Base-by-base conservation (phyloP, 768 basidiomycete genomes). In the Hygrocybe coccinea region DNA sequence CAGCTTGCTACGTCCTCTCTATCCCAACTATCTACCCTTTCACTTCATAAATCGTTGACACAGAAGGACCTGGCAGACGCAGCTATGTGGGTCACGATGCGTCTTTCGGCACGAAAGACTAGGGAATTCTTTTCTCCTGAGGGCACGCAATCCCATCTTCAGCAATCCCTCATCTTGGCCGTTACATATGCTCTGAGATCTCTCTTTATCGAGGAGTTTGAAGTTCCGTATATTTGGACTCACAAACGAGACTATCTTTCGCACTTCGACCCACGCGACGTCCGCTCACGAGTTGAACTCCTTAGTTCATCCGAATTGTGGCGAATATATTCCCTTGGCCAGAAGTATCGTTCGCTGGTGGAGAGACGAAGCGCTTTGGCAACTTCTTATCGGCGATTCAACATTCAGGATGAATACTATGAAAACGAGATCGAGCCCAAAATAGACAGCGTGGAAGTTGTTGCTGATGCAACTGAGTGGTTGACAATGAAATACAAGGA, bases 151-250 rank as follows among this genome's bases (percentile, higher is more conserved):
- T 73, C 78, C 39, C 72, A 81, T 41, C 80, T 90, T 56, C 80
- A 86, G 38, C 75, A 79, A 33, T 79, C 84, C 8, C 76, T 97
- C 56, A 84, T 92, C 55, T 71, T 82, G 57, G 90, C 94, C 2
- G 89, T 98, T 56, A 83, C 86, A 1, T 82, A 78, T 60, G 84
- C 87, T 46, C 77, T 99, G 35, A 79, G 84, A 34, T 90, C 84
- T 67, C 77, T 98, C 53, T 95, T 98, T 70, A 71, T 91, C 49
- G 84, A 92, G 41, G 84, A 91, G 62, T 87, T 89, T 60, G 97
- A 99, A 68, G 95, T 97, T 6, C 93, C 97, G 0, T 95, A 93
- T 71, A 85, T 98, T 59, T 97, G 89, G 88, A 83, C 85, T 15
- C 92, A 97, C 76, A 91, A 90, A 64, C 82, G 90, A 36, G 97